Evolutionary conservation across 139 green algal species (phyloP).

Genomic region (Astrephomene gubernaculifera): DNA sequence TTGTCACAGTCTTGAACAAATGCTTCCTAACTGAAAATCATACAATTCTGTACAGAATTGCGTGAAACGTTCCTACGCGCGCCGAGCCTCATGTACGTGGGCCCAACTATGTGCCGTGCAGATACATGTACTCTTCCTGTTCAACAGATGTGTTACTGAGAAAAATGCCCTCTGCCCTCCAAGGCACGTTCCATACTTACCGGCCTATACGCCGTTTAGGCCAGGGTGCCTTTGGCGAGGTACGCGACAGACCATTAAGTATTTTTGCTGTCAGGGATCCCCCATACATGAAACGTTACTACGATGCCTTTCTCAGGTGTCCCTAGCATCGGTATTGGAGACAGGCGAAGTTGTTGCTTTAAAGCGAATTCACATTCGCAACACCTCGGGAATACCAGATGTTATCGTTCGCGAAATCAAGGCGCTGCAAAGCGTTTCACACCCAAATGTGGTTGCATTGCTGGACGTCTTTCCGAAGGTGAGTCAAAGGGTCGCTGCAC

Average conservation of each 20-base stretch:
- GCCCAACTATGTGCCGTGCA: no score
- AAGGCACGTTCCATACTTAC: conserved; percentile 47
- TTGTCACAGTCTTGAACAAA: conserved; percentile 47
- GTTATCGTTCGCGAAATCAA: conserved; percentile 55
- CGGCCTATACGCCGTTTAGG: conserved; percentile 41
- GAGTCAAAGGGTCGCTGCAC: no score
- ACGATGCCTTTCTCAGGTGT: conserved; percentile 28
- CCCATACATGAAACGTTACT: no score
- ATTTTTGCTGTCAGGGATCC: no score
- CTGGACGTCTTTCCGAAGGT: conserved; percentile 56
- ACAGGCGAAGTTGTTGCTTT: conserved; percentile 61
- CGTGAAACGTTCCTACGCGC: no score
- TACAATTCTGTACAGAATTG: no score
- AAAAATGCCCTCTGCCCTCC: conserved; percentile 26
- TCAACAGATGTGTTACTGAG: no score
- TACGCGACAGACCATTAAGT: neutral
- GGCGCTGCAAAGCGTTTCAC: conserved; percentile 44
- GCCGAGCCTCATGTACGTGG: no score
- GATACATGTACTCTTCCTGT: no score
- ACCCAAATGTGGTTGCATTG: conserved; percentile 58
- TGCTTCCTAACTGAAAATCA: no score
- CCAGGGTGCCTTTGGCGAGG: conserved; percentile 57
- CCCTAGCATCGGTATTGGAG: conserved; percentile 43
- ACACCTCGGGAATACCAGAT: conserved; percentile 47
- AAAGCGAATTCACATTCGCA: conserved; percentile 55